Conservation (phyloP, 1,284 basidiomycete genomes). For the Heliocybe sulcata region DNA sequence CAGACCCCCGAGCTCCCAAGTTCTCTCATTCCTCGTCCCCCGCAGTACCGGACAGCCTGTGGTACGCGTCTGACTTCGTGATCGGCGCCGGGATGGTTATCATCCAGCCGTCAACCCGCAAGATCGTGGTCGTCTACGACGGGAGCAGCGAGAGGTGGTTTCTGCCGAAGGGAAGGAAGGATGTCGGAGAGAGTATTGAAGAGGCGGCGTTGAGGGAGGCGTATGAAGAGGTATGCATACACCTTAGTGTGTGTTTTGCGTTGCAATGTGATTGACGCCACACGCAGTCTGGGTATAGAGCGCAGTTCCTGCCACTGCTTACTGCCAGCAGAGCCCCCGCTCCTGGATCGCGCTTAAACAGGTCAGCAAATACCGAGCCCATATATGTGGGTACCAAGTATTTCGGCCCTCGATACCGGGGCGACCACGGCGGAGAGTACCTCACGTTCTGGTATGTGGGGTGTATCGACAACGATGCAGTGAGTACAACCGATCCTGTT, state of each 20-base stretch:
- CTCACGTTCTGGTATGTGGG: conserved; percentile 45
- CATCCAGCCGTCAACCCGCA: conserved; percentile 36
- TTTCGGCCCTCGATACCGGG: conserved; percentile 20
- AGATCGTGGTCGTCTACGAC: conserved; percentile 38
- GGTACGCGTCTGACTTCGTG: conserved; percentile 41
- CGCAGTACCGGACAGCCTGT: conserved; percentile 32
- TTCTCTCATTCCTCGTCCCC: conserved; percentile 17
- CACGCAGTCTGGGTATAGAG: conserved; percentile 44
- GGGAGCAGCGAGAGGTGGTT: conserved; percentile 34
- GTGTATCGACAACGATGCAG: conserved; percentile 42
- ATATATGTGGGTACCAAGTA: conserved; percentile 31
- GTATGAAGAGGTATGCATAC: conserved; percentile 48
- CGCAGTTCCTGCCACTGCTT: conserved; percentile 38
- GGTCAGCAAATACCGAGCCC: conserved; percentile 33
- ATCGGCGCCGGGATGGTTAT: conserved; percentile 56
- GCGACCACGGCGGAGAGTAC: conserved; percentile 35
- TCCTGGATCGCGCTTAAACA: conserved; percentile 12
- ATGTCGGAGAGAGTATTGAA: conserved; percentile 53
- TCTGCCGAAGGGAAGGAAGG: conserved; percentile 56
- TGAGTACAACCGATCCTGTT: conserved; percentile 20
- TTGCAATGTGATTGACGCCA: too few relatives aligned
- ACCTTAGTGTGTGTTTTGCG: background rate
- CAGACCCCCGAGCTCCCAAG: background rate
- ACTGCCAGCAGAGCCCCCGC: conserved; percentile 30
- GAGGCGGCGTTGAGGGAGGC: conserved; percentile 51